These are phyloP conservation scores for Dalbergia oliveri DNA, from an alignment of 306 rosid genomes.

Conservation along the genomic window DNA sequence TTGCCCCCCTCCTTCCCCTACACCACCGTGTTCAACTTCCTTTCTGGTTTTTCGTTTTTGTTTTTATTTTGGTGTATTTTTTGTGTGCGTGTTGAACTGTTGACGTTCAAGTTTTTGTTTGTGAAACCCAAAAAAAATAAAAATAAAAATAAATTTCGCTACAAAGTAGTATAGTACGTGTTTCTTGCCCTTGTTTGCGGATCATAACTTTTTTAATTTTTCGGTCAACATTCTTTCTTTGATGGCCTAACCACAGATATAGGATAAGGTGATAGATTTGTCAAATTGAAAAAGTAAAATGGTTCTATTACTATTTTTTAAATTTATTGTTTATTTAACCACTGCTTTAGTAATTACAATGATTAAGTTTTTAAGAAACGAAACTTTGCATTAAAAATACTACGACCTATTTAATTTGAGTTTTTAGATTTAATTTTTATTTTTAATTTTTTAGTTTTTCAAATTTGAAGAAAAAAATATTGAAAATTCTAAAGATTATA, in stretches of 20 bases:
- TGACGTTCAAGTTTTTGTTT: neutral
- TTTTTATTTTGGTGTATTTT: neutral
- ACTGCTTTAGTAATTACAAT: no score
- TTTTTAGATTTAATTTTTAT: no score
- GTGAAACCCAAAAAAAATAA: neutral
- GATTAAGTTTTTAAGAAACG: no score
- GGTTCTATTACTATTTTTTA: neutral
- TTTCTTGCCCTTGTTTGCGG: neutral
- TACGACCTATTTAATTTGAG: no score
- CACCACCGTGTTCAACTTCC: conserved; percentile 39
- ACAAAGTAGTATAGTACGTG: neutral
- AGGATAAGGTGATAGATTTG: neutral
- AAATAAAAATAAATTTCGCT: neutral
- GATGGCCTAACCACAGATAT: neutral
- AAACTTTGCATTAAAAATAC: no score
- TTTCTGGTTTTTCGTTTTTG: neutral
- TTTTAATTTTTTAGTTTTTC: neutral
- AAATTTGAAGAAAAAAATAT: neutral
- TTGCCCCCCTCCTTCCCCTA: conserved; percentile 53
- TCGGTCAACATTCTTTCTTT: neutral
- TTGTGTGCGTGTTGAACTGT: neutral
- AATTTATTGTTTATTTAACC: no score
- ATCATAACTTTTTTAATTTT: neutral
- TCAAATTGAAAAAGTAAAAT: neutral
- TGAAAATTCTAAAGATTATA: no score